Evolutionary conservation across 768 basidiomycete genomes (phyloP), one percentile per base, ranked within the genome.

Genomic region (Xerocomellus intermedius): DNA sequence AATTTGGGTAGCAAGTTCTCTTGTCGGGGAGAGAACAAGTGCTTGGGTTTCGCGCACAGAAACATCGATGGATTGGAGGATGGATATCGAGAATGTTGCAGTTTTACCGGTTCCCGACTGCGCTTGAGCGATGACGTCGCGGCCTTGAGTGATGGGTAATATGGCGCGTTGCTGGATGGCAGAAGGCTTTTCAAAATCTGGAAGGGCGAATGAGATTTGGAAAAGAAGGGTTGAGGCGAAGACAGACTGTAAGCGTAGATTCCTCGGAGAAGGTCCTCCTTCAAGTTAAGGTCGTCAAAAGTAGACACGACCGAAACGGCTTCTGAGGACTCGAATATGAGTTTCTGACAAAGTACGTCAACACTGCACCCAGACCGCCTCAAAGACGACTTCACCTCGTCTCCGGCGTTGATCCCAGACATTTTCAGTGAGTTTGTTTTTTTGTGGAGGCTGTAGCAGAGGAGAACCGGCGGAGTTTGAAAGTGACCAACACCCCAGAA

Each of bases 61-160:
- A 41, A 91, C 85, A 73, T 99, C 96, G 83, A 99, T 97, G 60
- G 92, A 93, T 72, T 99, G 96, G 50, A 99, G 86, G 72, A 97
- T 93, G 62, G 95, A 91, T 71, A 99, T 97, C 63, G 94, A 95
- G 77, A 98, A 98, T 19, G 96, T 97, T 7, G 96, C 96, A 10
- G 96, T 99, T 91, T 98, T 99, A 82, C 96, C 96, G 36, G 96
- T 98, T 71, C 96, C 96, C 33, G 95, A 97, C 77, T 98, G 96
- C 41, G 96, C 96, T 78, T 98, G 96, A 35, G 96, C 96, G 71
- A 99, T 98, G 57, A 98, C 96, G 81, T 98, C 96, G 61, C 95
- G 87, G 28, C 92, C 92, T 77, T 92, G 89, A 46, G 86, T 91
- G 69, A 99, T 96, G 48, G 96, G 96, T 55, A 96, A 79, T 73